These are phyloP conservation scores for Corymbia calophylla DNA, from an alignment of 441 rosid species.

Conservation along the genomic window DNA sequence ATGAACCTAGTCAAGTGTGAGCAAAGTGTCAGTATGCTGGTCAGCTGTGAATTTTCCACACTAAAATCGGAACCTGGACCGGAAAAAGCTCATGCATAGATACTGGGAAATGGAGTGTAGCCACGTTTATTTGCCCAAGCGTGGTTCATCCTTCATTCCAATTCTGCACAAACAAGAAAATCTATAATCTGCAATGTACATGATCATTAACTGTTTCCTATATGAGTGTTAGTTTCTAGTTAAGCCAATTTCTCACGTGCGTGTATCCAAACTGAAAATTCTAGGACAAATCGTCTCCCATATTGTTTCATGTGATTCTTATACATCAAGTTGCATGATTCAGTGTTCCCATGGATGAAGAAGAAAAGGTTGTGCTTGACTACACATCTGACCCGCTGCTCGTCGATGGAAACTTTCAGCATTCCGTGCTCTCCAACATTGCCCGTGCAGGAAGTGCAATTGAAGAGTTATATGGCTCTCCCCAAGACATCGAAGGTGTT, in stretches of 20 bases:
- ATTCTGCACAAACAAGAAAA: background rate
- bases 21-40: background rate
- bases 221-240: background rate
- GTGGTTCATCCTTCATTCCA: background rate
- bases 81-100: background rate
- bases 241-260: background rate
- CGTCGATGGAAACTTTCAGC: conserved; percentile 50
- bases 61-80: background rate
- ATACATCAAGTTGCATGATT: background rate
- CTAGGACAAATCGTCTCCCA: background rate
- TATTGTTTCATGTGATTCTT: background rate
- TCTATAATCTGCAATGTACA: background rate
- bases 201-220: background rate
- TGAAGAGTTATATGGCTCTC: conserved; percentile 77
- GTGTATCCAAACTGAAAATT: background rate
- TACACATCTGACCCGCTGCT: conserved; percentile 74
- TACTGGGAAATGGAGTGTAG: background rate
- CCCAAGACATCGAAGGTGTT: conserved; percentile 98
- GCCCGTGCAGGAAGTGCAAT: conserved; percentile 74
- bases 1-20: background rate
- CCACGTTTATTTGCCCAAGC: background rate
- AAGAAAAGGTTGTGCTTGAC: conserved; percentile 67
- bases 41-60: background rate
- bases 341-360: conserved; percentile 98
- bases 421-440: conserved; percentile 63